A percentile compares a stretch with the other conserved stretches of the same genome.
These are phyloP conservation scores for Fusarium haematococcum DNA, from an alignment of 2,329 filamentous ascomycete genomes.

Conservation along the genomic window DNA sequence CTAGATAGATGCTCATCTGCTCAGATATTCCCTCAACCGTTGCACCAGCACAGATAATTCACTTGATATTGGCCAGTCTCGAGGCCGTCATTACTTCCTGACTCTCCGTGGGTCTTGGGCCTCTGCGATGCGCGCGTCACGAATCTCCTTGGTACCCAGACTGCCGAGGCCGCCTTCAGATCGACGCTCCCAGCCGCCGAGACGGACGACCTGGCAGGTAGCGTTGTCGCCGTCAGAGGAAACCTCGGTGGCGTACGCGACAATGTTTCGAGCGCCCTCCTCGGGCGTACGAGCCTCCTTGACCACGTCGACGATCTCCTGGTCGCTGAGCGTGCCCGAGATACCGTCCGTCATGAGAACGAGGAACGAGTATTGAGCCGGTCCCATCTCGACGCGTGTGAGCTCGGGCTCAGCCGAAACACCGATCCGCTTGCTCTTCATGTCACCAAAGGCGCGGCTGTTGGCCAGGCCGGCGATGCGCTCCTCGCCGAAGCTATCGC, in stretches of 20 bases:
- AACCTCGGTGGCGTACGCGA: conserved; percentile 90
- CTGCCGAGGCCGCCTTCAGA: conserved; percentile 89
- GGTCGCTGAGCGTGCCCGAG: conserved; percentile 85
- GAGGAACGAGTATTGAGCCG: conserved; percentile 89
- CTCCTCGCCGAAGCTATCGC: conserved; percentile 95
- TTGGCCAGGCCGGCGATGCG: conserved; percentile 94
- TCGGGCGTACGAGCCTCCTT: conserved; percentile 95
- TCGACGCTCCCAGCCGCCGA: conserved; percentile 78
- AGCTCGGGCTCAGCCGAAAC: conserved; percentile 96
- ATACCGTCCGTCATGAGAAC: conserved; percentile 92
- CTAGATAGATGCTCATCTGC: conserved; percentile 5
- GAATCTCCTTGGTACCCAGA: conserved; percentile 90
- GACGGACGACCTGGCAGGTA: conserved; percentile 74
- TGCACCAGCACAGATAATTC: background rate
- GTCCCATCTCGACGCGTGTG: conserved; percentile 79
- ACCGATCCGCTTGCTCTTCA: conserved; percentile 89
- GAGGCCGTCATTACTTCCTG: conserved; percentile 56
- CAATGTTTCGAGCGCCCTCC: conserved; percentile 81
- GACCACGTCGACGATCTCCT: conserved; percentile 95
- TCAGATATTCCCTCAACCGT: background rate
- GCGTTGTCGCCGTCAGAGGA: conserved; percentile 75
- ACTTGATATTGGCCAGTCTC: background rate
- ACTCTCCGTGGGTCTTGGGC: conserved; percentile 83
- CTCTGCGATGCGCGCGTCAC: conserved; percentile 84
- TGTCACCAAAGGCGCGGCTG: conserved; percentile 93